Evolutionary conservation across 495 filamentous ascomycete genomes (phyloP).

Genomic region (Neurospora sp.): DNA sequence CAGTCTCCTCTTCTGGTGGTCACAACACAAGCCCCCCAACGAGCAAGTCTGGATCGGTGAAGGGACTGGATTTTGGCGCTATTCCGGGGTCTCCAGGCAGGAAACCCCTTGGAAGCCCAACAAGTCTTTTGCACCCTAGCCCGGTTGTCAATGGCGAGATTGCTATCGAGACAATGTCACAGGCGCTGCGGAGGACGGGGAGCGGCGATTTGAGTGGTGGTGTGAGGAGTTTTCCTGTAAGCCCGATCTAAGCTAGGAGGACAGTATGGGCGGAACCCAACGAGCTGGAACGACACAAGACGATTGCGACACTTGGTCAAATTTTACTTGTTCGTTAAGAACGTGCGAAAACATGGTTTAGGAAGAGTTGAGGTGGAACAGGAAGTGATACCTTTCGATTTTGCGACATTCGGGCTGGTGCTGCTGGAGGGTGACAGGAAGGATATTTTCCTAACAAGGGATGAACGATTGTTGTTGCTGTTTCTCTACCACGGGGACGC

Average conservation of each 20-base stretch:
- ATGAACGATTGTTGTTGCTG: background rate
- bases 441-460: background rate
- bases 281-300: background rate
- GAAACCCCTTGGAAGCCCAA: slow-evolving; percentile 42
- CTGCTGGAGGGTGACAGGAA: background rate
- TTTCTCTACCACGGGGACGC: background rate
- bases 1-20: slow-evolving; percentile 51
- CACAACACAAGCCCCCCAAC: slow-evolving; percentile 55
- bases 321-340: background rate
- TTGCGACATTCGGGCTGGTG: background rate
- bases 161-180: slow-evolving; percentile 82
- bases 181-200: slow-evolving; percentile 71
- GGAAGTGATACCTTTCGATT: background rate
- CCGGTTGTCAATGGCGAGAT: slow-evolving; percentile 52
- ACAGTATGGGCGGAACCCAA: background rate
- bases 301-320: background rate
- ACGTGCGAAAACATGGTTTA: background rate
- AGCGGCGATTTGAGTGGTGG: slow-evolving; percentile 66
- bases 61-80: slow-evolving; percentile 46
- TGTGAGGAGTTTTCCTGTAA: slow-evolving; percentile 50
- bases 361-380: background rate
- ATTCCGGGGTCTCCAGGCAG: slow-evolving; percentile 35
- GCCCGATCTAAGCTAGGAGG: slow-evolving; percentile 31
- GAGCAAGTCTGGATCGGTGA: slow-evolving; percentile 55
- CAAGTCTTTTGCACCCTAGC: slow-evolving; percentile 15